Conservation (phyloP, 202 grass and related monocot genomes). For the Elaeis oleifera region DNA sequence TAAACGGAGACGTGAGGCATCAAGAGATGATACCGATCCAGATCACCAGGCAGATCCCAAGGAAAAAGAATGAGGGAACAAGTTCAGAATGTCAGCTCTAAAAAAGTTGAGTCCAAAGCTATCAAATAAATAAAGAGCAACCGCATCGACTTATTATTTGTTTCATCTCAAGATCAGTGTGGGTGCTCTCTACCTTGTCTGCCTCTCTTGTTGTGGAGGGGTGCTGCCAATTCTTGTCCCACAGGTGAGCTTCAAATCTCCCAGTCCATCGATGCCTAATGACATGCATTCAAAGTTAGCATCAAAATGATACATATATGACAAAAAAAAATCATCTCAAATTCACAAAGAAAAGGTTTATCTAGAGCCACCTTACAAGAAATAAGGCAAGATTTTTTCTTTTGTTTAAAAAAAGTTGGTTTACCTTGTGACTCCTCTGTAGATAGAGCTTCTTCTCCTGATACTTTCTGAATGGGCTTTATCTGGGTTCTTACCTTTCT, state of each 20-base stretch:
- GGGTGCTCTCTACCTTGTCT: slow-evolving; percentile 53
- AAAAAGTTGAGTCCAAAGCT: slow-evolving; percentile 24
- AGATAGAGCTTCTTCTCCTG: slow-evolving; percentile 79
- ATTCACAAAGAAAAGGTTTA: neutral
- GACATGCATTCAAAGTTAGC: slow-evolving; percentile 7
- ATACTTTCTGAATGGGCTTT: slow-evolving; percentile 21
- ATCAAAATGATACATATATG: slow-evolving; percentile 19
- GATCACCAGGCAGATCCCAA: slow-evolving; percentile 54
- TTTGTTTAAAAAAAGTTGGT: no score
- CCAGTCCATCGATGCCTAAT: slow-evolving; percentile 96
- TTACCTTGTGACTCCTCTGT: slow-evolving; percentile 90
- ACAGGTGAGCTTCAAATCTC: slow-evolving; percentile 89
- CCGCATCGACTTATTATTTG: neutral
- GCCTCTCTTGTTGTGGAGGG: slow-evolving; percentile 84
- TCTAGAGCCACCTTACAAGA: neutral
- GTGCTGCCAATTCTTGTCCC: slow-evolving; percentile 86
- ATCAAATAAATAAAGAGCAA: neutral
- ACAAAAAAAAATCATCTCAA: neutral
- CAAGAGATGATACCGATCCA: slow-evolving; percentile 57
- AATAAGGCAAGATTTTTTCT: neutral
- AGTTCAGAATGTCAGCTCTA: slow-evolving; percentile 81
- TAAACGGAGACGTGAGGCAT: slow-evolving; percentile 36
- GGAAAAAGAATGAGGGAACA: slow-evolving; percentile 10
- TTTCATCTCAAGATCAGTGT: neutral
- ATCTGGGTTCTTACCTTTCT: slow-evolving; percentile 27